Evolutionary conservation across 2,329 filamentous ascomycete genomes (phyloP).

Genomic region (Camptophora hylomeconis): DNA sequence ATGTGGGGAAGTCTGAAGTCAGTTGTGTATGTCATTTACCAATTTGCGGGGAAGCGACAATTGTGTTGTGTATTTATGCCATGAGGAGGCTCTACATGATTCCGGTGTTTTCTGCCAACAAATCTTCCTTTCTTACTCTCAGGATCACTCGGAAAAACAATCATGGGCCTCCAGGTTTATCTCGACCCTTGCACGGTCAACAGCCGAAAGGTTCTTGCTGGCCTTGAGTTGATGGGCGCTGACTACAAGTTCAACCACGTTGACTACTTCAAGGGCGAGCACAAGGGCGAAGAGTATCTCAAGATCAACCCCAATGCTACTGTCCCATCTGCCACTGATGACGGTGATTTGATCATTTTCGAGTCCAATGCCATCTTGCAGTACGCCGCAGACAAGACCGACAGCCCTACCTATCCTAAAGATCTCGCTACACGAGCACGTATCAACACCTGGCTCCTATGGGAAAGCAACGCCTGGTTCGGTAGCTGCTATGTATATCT

Average conservation of each 20-base stretch:
- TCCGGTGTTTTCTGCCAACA: too few species aligned
- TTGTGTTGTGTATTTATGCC: too few species aligned
- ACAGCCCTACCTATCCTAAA: constrained; percentile 24
- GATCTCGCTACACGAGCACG: constrained; percentile 27
- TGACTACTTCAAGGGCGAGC: constrained; percentile 28
- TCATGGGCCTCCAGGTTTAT: constrained; percentile 19
- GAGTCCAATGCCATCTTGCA: constrained; percentile 31
- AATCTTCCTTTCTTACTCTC: too few species aligned
- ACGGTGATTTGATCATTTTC: constrained; percentile 27
- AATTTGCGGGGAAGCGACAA: too few species aligned
- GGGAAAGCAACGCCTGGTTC: constrained; percentile 31
- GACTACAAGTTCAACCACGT: constrained; percentile 26
- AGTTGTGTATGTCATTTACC: too few species aligned
- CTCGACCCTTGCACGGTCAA: constrained; percentile 31
- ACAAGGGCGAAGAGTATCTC: constrained; percentile 21
- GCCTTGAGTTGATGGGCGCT: constrained; percentile 24
- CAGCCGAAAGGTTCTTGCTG: constrained; percentile 29
- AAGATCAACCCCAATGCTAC: constrained; percentile 22
- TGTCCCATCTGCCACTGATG: constrained; percentile 27
- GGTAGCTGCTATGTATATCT: constrained; percentile 28
- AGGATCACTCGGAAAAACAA: too few species aligned
- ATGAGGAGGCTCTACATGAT: too few species aligned
- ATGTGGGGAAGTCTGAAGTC: too few species aligned
- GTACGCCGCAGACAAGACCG: constrained; percentile 26
- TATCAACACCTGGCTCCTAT: constrained; percentile 30